Evolutionary conservation across 129 eudicot species (phyloP), one percentile per base, ranked within the genome.

Genomic region (Centaurea solstitialis): DNA sequence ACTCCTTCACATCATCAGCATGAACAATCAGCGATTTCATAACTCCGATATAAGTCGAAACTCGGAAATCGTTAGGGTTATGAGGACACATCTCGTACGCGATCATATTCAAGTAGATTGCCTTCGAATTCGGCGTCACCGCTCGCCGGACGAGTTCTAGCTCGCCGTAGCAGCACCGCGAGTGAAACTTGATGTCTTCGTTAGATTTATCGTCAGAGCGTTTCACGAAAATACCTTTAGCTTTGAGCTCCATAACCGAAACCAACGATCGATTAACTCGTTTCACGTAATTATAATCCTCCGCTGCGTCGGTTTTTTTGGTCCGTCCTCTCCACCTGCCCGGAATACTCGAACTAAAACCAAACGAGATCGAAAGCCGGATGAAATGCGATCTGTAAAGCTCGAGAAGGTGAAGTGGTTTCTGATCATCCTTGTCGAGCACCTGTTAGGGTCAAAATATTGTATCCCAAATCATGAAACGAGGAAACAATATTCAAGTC

Each of bases 41-140:
- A 4, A 88, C 81, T 13, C 75, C 69, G 21, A 85, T 70, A 43
- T 85, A 88, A 6, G 84, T 79, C 9, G 86, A 73, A 5, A 85
- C 71, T 6, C 86, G 37, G 4, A 75, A 64, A 67, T 87, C 88
- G 6, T 75, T 80, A 7, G 85, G 86, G 74, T 78, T 78, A 68
- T 85, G 80, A 4, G 84, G 80, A 10, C 91, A 77, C 77, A 81
- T 72, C 86, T 87, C 91, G 33, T 84, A 87, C 1, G 91, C 91
- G 40, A 79, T 73, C 83, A 87, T 43, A 84, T 87, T 87, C 20
- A 84, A 35, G 77, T 74, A 76, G 9, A 84, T 73, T 13, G 81
- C 76, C 53, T 78, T 79, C 0, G 86, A 30, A 22, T 68, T 66
- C 0, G 75, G 9, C 7, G 80, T 66, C 4, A 87, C 40, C 0